A percentile compares a stretch with the other conserved stretches of the same genome.
Evolutionary conservation across 164 flowering plant species (phyloP).

Genomic region (Buxus sempervirens): DNA sequence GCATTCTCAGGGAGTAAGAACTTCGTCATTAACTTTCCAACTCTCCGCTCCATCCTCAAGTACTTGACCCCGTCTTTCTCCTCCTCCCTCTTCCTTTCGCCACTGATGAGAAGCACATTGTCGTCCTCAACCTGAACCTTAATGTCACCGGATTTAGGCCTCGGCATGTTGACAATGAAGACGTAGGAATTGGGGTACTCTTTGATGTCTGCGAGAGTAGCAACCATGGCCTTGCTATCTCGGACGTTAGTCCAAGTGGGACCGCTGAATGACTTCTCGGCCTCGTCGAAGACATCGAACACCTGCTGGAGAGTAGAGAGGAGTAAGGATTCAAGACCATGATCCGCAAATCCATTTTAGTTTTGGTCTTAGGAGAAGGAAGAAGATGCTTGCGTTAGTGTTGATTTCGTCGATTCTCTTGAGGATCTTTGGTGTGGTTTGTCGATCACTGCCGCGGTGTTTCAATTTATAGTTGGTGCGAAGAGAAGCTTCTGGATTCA

Average conservation of each 20-base stretch:
- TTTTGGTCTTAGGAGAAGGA: no score
- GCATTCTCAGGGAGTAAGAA: not conserved
- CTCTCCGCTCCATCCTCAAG: not conserved
- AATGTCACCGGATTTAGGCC: not conserved
- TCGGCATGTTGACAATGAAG: not conserved
- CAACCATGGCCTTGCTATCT: not conserved
- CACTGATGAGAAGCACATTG: not conserved
- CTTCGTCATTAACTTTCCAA: not conserved
- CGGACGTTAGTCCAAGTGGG: not conserved
- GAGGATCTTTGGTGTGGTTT: no score
- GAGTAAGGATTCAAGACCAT: no score
- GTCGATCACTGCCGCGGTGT: no score
- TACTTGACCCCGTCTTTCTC: slow-evolving; percentile 1
- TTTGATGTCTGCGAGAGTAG: not conserved
- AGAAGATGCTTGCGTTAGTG: no score
- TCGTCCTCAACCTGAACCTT: not conserved
- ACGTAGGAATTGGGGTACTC: no score
- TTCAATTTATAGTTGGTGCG: no score
- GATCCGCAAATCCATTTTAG: no score
- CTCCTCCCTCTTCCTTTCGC: not conserved
- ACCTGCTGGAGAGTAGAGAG: no score
- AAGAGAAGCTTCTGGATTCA: no score
- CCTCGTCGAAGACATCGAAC: no score
- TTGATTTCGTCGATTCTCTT: no score
- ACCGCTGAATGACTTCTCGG: not conserved